Evolutionary conservation across 208 protist genomes (phyloP), one percentile per base, ranked within the genome.

Genomic region (Leishmania tropica): DNA sequence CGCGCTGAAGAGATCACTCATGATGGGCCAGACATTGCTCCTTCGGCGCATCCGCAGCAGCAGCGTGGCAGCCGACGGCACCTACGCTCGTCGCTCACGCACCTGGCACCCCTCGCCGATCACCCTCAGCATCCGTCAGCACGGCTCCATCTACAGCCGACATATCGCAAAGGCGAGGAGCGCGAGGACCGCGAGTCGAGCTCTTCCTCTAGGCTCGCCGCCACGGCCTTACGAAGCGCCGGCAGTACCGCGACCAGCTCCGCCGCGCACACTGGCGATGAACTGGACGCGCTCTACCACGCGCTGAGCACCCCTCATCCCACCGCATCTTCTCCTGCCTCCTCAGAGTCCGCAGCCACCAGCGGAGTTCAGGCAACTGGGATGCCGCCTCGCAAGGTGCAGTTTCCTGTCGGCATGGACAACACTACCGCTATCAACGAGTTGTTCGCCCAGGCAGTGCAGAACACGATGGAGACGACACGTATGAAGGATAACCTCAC

Each of bases 401-500:
- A 35, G 62, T 68, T 40, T 15, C 62, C 62, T 21, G 5, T 13
- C 62, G 31, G 62, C 31, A 68, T 31, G 31, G 71, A 37, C 71
- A 51, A 60, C 47, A 11, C 21, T n/a, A 75, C 40, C 45, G 47
- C 71, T 28, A 56, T 80, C 42, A 37, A 21, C 28, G 80, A 84
- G 35, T 28, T 84, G 28, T 84, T 84, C 31, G 47, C 76, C 60
- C 72, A 84, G 60, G 28, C 65, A 28, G 48, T 79, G 15, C 56
- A 58, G 37, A 47, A 67, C 21, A 76, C 72, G 24, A 68, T 78
- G 60, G 48, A 31, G 17, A 13, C 28, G 51, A 72, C 80, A 35
- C 40, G 45, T 62, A 45, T 83, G 62, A 48, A 67, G 21, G 72
- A 73, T 0, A n/a, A 13, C 17, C 21, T 79, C 28, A 13, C 51